phyloP scores from a whole-genome alignment of 1,284 basidiomycete species.

The Takashimella koratensis region DNA sequence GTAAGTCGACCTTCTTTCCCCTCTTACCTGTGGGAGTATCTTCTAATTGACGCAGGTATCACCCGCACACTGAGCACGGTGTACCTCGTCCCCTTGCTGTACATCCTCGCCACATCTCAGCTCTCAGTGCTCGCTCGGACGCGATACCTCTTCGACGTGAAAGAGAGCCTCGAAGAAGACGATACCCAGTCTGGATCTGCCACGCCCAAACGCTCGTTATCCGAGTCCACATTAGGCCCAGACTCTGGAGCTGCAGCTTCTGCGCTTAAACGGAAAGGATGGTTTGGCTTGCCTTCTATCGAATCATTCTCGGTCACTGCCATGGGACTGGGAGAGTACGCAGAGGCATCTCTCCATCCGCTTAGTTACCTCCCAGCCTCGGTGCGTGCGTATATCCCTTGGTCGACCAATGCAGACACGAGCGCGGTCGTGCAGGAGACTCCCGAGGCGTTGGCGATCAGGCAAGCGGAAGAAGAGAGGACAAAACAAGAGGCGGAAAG shows the following conservation, averaged over 20 bases:
- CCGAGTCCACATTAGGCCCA: constrained; percentile 23
- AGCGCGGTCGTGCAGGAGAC: neutral
- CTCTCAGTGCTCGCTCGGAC: constrained; percentile 42
- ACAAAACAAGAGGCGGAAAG: constrained; percentile 37
- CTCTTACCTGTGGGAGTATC: too few relatives aligned
- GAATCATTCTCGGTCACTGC: neutral
- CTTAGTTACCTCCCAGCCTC: neutral
- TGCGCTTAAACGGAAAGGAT: neutral
- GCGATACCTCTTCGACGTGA: constrained; percentile 41
- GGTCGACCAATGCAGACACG: neutral
- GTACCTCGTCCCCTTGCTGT: constrained; percentile 47
- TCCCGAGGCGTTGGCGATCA: constrained; percentile 4
- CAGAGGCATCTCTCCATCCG: neutral
- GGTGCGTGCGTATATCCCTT: neutral
- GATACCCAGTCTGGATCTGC: neutral
- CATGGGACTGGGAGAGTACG: neutral
- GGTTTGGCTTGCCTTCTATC: constrained; percentile 7
- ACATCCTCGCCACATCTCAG: constrained; percentile 46
- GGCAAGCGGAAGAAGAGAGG: constrained; percentile 15
- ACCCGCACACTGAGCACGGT: constrained; percentile 42
- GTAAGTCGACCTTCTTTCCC: constrained; percentile 17
- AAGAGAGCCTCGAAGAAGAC: constrained; percentile 5
- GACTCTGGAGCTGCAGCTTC: constrained; percentile 25
- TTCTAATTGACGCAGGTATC: constrained; percentile 24
- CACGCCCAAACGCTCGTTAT: neutral